Percentiles rank a stretch among this genome's conserved stretches.
Evolutionary conservation across 140 eudicot genomes (phyloP).

Genomic region (Ambrosia hybrid): DNA sequence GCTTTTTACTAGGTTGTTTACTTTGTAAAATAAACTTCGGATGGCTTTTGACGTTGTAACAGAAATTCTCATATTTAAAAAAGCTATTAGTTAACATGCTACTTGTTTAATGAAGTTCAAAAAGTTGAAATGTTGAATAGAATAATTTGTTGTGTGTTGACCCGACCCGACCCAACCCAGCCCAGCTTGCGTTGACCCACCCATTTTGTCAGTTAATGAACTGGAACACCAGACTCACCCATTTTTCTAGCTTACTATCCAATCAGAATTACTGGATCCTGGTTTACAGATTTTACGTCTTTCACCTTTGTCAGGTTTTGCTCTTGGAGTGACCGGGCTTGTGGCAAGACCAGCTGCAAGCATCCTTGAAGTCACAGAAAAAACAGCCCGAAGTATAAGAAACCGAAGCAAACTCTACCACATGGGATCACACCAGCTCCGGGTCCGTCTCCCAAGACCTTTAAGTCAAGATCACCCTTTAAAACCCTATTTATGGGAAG

Average conservation of each 20-base stretch:
- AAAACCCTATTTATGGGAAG: conserved; percentile 95
- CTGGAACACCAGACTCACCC: no score
- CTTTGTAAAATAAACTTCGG: no score
- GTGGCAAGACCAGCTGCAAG: conserved; percentile 99
- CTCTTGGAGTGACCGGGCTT: conserved; percentile 92
- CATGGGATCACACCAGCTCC: conserved; percentile 58
- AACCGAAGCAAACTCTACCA: conserved; percentile 82
- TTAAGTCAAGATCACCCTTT: conserved; percentile 60
- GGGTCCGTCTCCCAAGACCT: conserved; percentile 88
- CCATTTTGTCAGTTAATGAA: no score
- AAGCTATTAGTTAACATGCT: background rate
- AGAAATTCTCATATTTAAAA: no score
- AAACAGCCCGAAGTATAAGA: conserved; percentile 93
- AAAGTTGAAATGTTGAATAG: background rate
- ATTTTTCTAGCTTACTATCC: no score
- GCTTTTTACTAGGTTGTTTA: no score
- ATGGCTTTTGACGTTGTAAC: no score
- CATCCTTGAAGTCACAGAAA: conserved; percentile 88
- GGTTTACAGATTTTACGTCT: background rate
- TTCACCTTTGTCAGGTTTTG: conserved; percentile 59
- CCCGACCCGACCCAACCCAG: no score
- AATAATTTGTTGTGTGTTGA: background rate
- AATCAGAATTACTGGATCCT: no score
- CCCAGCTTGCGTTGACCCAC: no score
- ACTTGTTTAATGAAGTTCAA: background rate